Conservation (phyloP, 2,329 filamentous ascomycete genomes). For the Ceratocystis colombiana region DNA sequence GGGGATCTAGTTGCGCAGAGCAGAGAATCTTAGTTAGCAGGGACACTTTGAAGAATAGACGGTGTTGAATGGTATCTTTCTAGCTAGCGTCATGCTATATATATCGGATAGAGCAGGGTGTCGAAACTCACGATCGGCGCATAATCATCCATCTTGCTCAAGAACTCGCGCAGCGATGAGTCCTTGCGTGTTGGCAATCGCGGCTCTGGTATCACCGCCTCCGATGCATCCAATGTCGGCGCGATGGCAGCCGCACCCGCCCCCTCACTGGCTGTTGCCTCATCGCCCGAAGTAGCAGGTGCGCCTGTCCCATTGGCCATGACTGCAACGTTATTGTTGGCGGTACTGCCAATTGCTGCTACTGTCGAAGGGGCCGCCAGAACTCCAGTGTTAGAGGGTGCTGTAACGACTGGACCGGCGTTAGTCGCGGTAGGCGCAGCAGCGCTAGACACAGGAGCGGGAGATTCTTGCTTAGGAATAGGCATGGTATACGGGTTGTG, state of each 20-base stretch:
- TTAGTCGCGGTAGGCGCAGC: background rate
- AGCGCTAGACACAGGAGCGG: background rate
- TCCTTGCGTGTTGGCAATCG: slow-evolving; percentile 77
- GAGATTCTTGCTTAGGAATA: background rate
- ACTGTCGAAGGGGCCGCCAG: background rate
- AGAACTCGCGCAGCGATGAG: slow-evolving; percentile 79
- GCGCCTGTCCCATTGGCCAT: slow-evolving; percentile 61
- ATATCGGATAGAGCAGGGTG: background rate
- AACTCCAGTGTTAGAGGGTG: background rate
- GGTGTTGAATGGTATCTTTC: too few relatives aligned
- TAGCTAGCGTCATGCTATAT: background rate
- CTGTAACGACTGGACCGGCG: background rate
- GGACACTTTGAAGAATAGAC: background rate
- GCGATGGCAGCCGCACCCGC: slow-evolving; percentile 31
- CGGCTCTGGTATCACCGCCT: slow-evolving; percentile 43
- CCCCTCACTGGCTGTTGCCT: slow-evolving; percentile 62
- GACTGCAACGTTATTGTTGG: slow-evolving; percentile 81
- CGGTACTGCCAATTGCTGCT: background rate
- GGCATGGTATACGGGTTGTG: slow-evolving; percentile 1
- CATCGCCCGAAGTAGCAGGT: slow-evolving; percentile 47
- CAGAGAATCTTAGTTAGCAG: background rate
- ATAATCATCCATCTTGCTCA: slow-evolving; percentile 96
- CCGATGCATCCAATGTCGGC: slow-evolving; percentile 36
- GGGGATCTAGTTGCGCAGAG: slow-evolving; percentile 56
- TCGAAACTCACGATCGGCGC: slow-evolving; percentile 75